Evolutionary conservation across 805 yeast species (phyloP).

Genomic region (Cyberlindnera maclurae): DNA sequence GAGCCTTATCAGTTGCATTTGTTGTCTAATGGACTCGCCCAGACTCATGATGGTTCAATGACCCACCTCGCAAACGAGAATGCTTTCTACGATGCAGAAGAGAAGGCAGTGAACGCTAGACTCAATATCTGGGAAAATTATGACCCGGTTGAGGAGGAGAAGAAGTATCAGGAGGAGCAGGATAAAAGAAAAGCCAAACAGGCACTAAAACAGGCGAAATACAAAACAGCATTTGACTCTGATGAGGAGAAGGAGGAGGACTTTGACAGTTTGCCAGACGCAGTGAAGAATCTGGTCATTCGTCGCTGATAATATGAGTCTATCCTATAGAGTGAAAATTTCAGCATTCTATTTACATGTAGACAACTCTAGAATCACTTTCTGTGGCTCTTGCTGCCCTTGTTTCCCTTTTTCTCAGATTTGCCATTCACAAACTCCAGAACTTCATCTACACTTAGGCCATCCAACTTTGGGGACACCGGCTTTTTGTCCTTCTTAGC

Average conservation of each 20-base stretch:
- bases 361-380: background rate
- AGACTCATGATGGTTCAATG: constrained; percentile 60
- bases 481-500: constrained; percentile 3
- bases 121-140: constrained; percentile 66
- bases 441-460: constrained; percentile 65
- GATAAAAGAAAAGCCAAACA: constrained; percentile 21
- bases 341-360: no score
- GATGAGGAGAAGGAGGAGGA: constrained; percentile 22
- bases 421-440: constrained; percentile 46
- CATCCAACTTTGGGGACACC: constrained; percentile 33
- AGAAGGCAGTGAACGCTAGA: constrained; percentile 44
- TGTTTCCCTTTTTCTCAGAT: constrained; percentile 21
- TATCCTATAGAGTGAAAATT: no score
- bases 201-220: constrained; percentile 18
- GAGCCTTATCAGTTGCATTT: constrained; percentile 53
- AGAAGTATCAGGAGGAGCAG: constrained; percentile 20
- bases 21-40: constrained; percentile 55
- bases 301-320: constrained; percentile 1
- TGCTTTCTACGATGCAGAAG: constrained; percentile 56
- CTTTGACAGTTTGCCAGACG: constrained; percentile 21
- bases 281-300: constrained; percentile 22
- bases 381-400: background rate
- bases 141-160: constrained; percentile 36
- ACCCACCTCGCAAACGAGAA: constrained; percentile 45
- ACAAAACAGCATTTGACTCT: constrained; percentile 18